Conservation (phyloP, 2,329 filamentous ascomycete genomes). For the Epichloe festucae region DNA sequence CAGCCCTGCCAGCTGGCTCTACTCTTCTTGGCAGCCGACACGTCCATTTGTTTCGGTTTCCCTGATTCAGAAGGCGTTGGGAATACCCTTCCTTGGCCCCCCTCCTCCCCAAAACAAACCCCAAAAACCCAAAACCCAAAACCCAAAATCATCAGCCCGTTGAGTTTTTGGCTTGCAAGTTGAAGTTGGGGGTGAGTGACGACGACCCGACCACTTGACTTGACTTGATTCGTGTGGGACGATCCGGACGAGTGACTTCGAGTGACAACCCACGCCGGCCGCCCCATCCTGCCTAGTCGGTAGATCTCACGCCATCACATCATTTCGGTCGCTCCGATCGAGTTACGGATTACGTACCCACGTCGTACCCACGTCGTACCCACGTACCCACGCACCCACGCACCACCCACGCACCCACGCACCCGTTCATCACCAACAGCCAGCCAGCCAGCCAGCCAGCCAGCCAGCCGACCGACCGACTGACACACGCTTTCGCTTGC, state of each 20-base stretch:
- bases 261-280: constrained; percentile 1
- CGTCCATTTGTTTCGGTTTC: background rate
- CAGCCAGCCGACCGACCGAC: background rate
- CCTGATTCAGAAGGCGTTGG: background rate
- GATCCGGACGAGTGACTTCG: background rate
- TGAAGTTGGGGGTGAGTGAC: background rate
- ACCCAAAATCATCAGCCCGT: background rate
- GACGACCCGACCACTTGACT: background rate
- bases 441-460: no score
- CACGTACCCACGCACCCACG: no score
- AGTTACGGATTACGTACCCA: background rate
- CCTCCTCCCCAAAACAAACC: no score
- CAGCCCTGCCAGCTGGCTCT: background rate
- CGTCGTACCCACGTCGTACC: no score
- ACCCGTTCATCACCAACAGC: background rate
- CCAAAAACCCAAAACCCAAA: no score
- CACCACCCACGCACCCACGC: background rate
- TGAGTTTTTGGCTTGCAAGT: background rate
- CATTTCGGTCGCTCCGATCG: background rate
- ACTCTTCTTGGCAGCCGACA: background rate
- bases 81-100: background rate
- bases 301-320: background rate
- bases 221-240: background rate
- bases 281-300: background rate
- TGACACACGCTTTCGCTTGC: background rate